Conservation (phyloP, 2,329 filamentous ascomycete genomes). For the Neonectria ditissima region DNA sequence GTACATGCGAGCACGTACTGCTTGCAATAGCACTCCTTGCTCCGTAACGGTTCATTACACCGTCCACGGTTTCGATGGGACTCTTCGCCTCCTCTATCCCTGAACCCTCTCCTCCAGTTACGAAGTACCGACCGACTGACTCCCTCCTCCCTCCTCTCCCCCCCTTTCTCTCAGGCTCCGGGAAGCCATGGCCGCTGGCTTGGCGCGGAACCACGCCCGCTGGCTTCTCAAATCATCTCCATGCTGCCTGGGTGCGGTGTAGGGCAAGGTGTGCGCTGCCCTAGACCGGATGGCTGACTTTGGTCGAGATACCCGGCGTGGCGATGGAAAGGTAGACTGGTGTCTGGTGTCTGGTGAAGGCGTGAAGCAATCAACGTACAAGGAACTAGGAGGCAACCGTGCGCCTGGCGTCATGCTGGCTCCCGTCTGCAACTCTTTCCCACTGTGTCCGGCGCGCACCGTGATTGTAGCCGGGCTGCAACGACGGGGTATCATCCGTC, state of each 20-base stretch:
- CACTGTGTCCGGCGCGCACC: slow-evolving; percentile 14
- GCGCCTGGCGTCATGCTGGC: slow-evolving; percentile 19
- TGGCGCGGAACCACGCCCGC: slow-evolving; percentile 34
- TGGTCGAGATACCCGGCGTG: background rate
- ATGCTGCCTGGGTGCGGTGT: slow-evolving; percentile 10
- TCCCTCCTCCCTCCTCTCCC: too few species aligned
- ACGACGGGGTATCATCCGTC: slow-evolving; percentile 11
- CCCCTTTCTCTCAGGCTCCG: slow-evolving; percentile 13
- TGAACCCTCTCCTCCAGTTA: slow-evolving; percentile 4
- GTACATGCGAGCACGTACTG: too few species aligned
- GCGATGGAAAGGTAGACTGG: background rate
- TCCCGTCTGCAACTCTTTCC: slow-evolving; percentile 1
- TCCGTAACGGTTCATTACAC: background rate
- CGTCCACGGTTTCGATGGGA: background rate
- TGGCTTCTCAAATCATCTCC: slow-evolving; percentile 23
- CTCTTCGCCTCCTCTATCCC: slow-evolving; percentile 13
- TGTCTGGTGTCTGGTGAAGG: too few species aligned
- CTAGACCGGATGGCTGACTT: slow-evolving; percentile 1
- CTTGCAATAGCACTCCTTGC: background rate
- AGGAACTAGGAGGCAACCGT: slow-evolving; percentile 5
- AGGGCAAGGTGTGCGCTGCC: slow-evolving; percentile 7
- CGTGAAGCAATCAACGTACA: slow-evolving; percentile 1
- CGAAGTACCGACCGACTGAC: too few species aligned
- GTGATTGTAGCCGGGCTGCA: slow-evolving; percentile 12
- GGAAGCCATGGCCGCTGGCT: slow-evolving; percentile 9